Conservation (phyloP, 257 asterid genomes). For the Phtheirospermum japonicum region DNA sequence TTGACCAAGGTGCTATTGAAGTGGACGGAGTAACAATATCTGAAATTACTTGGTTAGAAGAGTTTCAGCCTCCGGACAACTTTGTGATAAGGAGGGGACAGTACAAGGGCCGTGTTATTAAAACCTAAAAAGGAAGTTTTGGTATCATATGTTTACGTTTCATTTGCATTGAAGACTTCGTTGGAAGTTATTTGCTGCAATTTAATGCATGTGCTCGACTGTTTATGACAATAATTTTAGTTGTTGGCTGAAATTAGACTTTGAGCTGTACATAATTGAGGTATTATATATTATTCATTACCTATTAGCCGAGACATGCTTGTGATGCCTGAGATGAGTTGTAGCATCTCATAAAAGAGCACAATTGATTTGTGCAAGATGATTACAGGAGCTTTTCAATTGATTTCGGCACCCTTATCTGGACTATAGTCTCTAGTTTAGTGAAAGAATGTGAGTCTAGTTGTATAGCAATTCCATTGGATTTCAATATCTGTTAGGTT, state of each 20-base stretch:
- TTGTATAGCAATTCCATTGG: neutral
- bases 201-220: constrained; percentile 36
- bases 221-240: constrained; percentile 36
- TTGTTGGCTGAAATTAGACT: constrained; percentile 42
- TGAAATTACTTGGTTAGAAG: constrained; percentile 86
- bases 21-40: constrained; percentile 68
- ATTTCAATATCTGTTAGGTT: neutral
- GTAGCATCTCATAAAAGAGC: neutral
- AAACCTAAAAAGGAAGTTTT: constrained; percentile 47
- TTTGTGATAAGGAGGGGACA: constrained; percentile 86
- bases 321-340: neutral
- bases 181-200: constrained; percentile 33
- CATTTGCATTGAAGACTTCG: constrained; percentile 36
- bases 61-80: constrained; percentile 84
- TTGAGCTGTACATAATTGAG: constrained; percentile 70
- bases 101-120: constrained; percentile 84
- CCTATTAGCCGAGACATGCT: constrained; percentile 22
- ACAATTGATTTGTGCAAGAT: neutral
- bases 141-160: constrained; percentile 31
- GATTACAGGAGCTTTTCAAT: neutral
- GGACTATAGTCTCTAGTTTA: neutral
- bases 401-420: neutral
- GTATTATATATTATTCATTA: constrained; percentile 40
- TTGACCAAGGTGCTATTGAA: constrained; percentile 56
- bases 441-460: neutral